A percentile compares a stretch with the other conserved stretches of the same genome.
Conservation (phyloP, 2,329 filamentous ascomycete genomes). For the Verticillium longisporum region DNA sequence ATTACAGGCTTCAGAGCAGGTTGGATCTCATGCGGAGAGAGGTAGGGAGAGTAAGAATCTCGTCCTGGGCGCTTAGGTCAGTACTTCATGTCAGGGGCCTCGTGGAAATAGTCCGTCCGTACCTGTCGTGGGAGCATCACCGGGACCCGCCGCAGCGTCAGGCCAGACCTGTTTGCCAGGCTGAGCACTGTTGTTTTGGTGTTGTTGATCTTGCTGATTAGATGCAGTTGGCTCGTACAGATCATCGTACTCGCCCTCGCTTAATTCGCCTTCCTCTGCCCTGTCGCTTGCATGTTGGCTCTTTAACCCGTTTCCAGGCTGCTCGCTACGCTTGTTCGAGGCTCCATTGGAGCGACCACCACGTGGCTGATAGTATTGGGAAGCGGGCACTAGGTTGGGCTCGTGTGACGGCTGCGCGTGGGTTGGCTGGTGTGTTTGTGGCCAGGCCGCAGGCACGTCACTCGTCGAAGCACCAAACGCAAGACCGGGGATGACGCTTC, state of each 20-base stretch:
- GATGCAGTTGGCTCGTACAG: conserved; percentile 37
- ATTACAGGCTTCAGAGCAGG: background rate
- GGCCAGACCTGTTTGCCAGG: conserved; percentile 5
- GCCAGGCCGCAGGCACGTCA: background rate
- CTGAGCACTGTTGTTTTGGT: conserved; percentile 9
- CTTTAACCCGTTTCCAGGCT: background rate
- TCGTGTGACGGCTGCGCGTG: conserved; percentile 6
- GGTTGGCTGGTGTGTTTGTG: conserved; percentile 4
- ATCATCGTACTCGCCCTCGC: conserved; percentile 59
- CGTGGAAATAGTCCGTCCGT: background rate
- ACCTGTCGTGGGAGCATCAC: background rate
- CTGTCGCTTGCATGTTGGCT: conserved; percentile 7
- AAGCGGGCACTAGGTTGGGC: conserved; percentile 11
- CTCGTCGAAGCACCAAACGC: conserved; percentile 9
- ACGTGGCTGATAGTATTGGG: conserved; percentile 8
- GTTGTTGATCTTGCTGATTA: background rate
- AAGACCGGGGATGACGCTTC: conserved; percentile 18
- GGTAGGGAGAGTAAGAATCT: conserved; percentile 46
- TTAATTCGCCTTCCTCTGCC: conserved; percentile 69
- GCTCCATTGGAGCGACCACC: conserved; percentile 12
- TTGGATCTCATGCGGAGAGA: conserved; percentile 42
- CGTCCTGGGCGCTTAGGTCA: conserved; percentile 17
- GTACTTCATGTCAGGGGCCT: background rate
- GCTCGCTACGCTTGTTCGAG: background rate
- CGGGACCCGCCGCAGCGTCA: background rate